Conservation (phyloP, 371 early-diverging fungal species). For the Saksenaea vasiformis region DNA sequence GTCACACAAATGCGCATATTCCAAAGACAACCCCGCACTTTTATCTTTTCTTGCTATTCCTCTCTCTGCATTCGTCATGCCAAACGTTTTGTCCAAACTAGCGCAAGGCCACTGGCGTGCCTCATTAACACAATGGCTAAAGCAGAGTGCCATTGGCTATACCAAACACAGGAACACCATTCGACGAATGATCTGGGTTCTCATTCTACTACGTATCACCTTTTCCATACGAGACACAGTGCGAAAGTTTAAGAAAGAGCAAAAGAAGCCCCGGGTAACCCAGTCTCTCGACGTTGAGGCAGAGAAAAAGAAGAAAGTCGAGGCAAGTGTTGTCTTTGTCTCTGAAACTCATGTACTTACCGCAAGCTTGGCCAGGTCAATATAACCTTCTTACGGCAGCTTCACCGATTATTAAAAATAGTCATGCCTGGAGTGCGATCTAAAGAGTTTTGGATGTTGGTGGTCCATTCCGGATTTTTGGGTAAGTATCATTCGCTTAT, state of each 20-base stretch:
- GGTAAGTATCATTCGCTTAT: slow-evolving; percentile 32
- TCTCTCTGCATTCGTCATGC: slow-evolving; percentile 17
- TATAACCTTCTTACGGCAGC: slow-evolving; percentile 71
- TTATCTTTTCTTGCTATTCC: slow-evolving; percentile 3
- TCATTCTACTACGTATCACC: slow-evolving; percentile 45
- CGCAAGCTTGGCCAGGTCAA: slow-evolving; percentile 53
- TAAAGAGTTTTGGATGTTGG: slow-evolving; percentile 80
- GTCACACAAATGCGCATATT: not conserved
- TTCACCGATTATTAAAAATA: slow-evolving; percentile 70
- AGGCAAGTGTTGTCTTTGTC: not conserved
- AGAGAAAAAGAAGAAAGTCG: not conserved
- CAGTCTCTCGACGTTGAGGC: not conserved
- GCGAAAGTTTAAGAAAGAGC: slow-evolving; percentile 21
- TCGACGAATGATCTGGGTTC: slow-evolving; percentile 41
- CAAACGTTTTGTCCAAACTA: slow-evolving; percentile 37
- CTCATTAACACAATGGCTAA: slow-evolving; percentile 25
- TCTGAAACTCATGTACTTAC: not conserved
- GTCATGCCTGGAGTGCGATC: slow-evolving; percentile 79
- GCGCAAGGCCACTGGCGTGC: slow-evolving; percentile 25
- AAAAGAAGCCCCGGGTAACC: slow-evolving; percentile 15
- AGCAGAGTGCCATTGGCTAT: slow-evolving; percentile 29
- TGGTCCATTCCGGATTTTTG: slow-evolving; percentile 80
- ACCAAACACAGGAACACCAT: slow-evolving; percentile 44
- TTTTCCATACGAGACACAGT: slow-evolving; percentile 29
- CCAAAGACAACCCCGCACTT: slow-evolving; percentile 1